These are phyloP conservation scores for Monilinia polystroma DNA, from an alignment of 2,329 filamentous ascomycete genomes.

Conservation along the genomic window DNA sequence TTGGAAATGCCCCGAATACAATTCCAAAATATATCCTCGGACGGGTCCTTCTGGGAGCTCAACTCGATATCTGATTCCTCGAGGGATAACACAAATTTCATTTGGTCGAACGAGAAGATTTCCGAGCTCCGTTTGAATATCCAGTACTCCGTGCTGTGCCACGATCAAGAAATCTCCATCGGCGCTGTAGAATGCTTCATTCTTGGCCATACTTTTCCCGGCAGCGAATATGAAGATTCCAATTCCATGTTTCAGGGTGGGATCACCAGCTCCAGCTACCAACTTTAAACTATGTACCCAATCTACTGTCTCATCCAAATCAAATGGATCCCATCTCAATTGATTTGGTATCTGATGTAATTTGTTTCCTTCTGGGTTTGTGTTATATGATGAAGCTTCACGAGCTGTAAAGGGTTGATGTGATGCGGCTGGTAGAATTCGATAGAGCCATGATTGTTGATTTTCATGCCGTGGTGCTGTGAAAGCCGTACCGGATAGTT, in stretches of 20 bases:
- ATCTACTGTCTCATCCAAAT: slow-evolving; percentile 66
- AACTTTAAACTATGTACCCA: slow-evolving; percentile 65
- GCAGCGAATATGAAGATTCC: slow-evolving; percentile 81
- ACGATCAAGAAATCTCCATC: slow-evolving; percentile 79
- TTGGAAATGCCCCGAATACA: slow-evolving; percentile 70
- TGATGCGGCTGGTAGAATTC: slow-evolving; percentile 54
- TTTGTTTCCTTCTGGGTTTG: slow-evolving; percentile 39
- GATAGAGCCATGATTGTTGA: slow-evolving; percentile 58
- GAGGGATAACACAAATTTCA: slow-evolving; percentile 74
- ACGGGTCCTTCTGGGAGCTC: slow-evolving; percentile 60
- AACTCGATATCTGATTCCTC: slow-evolving; percentile 73
- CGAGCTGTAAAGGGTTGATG: slow-evolving; percentile 50
- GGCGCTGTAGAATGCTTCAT: slow-evolving; percentile 78
- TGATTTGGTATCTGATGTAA: slow-evolving; percentile 77
- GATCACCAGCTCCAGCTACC: slow-evolving; percentile 76
- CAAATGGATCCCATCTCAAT: slow-evolving; percentile 71
- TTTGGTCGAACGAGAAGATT: slow-evolving; percentile 72
- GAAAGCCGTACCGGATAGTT: slow-evolving; percentile 58
- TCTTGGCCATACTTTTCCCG: slow-evolving; percentile 72
- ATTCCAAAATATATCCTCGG: slow-evolving; percentile 72
- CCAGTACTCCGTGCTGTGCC: slow-evolving; percentile 69
- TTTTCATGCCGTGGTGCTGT: slow-evolving; percentile 57
- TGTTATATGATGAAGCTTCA: slow-evolving; percentile 47
- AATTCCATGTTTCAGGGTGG: slow-evolving; percentile 73
- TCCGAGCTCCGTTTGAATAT: slow-evolving; percentile 77